phyloP scores from a whole-genome alignment of 305 asterid species.

The Withania somnifera region DNA sequence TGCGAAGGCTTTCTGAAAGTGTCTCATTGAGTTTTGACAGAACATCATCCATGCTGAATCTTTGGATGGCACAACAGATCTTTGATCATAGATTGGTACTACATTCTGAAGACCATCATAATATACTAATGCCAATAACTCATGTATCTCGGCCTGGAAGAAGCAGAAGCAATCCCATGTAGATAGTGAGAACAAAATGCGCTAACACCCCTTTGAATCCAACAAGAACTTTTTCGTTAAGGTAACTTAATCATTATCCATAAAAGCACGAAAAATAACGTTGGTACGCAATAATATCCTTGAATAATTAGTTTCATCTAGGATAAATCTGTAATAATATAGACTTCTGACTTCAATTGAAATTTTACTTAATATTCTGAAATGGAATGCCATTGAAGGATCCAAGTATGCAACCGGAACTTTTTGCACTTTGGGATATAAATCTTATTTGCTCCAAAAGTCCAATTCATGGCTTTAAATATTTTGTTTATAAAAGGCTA shows the following conservation, averaged over 20 bases:
- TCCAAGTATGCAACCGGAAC: not conserved
- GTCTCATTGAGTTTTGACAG: slow-evolving; percentile 88
- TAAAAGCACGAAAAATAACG: not conserved
- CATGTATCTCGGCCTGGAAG: slow-evolving; percentile 95
- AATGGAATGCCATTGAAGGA: not conserved
- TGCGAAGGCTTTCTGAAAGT: slow-evolving; percentile 81
- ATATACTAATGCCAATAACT: slow-evolving; percentile 89
- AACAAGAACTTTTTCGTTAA: not conserved
- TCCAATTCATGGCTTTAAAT: not conserved
- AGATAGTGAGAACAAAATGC: not conserved
- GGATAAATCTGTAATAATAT: not conserved
- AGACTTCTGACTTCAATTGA: not conserved
- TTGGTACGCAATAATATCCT: not conserved
- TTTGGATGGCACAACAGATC: slow-evolving; percentile 57
- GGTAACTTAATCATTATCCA: not conserved
- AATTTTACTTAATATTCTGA: not conserved
- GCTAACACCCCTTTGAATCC: not conserved
- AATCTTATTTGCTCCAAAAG: not conserved
- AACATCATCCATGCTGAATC: slow-evolving; percentile 71
- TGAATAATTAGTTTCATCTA: not conserved
- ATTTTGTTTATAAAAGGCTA: not conserved
- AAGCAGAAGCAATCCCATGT: slow-evolving; percentile 7
- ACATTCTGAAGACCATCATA: slow-evolving; percentile 98
- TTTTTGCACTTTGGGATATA: not conserved
- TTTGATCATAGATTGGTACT: slow-evolving; percentile 95